A percentile compares a stretch with the other conserved stretches of the same genome.
Conservation (phyloP, 805 yeast genomes). For the Starmerella bombi region DNA sequence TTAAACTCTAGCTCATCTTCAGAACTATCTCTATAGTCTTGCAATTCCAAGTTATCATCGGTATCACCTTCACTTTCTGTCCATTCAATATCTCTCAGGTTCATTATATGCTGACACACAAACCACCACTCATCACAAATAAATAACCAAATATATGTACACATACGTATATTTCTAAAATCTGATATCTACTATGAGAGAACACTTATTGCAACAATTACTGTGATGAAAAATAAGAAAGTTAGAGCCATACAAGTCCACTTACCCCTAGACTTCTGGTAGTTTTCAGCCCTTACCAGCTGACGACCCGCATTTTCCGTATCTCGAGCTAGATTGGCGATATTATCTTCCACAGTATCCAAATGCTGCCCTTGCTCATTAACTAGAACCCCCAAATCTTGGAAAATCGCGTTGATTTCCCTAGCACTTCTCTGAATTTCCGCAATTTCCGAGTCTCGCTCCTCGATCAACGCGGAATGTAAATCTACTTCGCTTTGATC, state of each 20-base stretch:
- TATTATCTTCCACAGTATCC: conserved; percentile 71
- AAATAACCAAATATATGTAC: too few species aligned
- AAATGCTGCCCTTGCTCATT: conserved; percentile 75
- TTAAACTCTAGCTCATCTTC: conserved; percentile 11
- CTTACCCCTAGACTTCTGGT: conserved; percentile 54
- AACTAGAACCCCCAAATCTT: conserved; percentile 65
- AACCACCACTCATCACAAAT: neutral
- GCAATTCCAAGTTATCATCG: conserved; percentile 14
- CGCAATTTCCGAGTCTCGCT: conserved; percentile 58
- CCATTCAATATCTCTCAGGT: conserved; percentile 15
- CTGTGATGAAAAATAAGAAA: conserved; percentile 45
- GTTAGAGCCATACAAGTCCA: conserved; percentile 60
- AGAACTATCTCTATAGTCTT: conserved; percentile 10
- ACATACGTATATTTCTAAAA: too few species aligned
- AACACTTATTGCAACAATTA: conserved; percentile 32
- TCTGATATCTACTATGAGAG: neutral
- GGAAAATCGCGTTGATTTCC: conserved; percentile 76
- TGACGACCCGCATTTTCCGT: conserved; percentile 61
- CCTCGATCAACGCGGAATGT: conserved; percentile 36
- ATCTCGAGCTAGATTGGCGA: conserved; percentile 48
- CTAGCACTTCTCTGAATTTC: conserved; percentile 64
- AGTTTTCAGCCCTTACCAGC: conserved; percentile 57
- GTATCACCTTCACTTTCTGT: conserved; percentile 19
- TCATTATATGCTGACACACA: neutral
- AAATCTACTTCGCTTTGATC: conserved; percentile 24